Percentiles rank a stretch among this genome's conserved stretches.
Conservation (phyloP, 2,329 filamentous ascomycete species). For the Paecilomyces fulvus region DNA sequence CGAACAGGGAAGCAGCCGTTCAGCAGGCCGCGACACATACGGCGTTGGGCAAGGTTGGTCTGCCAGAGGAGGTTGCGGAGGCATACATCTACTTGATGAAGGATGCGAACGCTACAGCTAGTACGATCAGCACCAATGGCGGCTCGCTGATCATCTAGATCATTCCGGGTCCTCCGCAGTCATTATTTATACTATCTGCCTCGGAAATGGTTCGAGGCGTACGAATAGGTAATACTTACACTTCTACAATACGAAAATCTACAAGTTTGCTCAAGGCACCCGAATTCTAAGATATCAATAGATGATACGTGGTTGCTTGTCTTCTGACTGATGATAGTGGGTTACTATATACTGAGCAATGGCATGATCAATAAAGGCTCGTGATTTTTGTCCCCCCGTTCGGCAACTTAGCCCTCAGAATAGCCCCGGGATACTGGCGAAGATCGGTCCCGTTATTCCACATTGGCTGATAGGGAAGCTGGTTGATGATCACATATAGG, state of each 20-base stretch:
- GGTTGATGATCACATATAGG: slow-evolving; percentile 43
- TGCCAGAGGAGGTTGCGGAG: slow-evolving; percentile 38
- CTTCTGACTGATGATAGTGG: not conserved
- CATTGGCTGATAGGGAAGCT: slow-evolving; percentile 40
- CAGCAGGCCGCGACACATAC: slow-evolving; percentile 9
- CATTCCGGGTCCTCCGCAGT: too few species aligned
- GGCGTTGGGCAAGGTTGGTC: slow-evolving; percentile 26
- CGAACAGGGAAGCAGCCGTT: slow-evolving; percentile 13
- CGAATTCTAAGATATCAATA: not conserved
- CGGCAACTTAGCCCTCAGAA: slow-evolving; percentile 36
- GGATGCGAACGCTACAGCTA: slow-evolving; percentile 24
- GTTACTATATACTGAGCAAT: not conserved
- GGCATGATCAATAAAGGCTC: slow-evolving; percentile 2
- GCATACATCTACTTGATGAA: slow-evolving; percentile 40
- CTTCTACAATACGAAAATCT: too few species aligned
- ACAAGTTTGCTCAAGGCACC: not conserved
- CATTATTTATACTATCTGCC: too few species aligned
- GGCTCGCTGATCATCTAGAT: not conserved
- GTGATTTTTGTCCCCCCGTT: slow-evolving; percentile 33
- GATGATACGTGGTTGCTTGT: not conserved
- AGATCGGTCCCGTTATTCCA: slow-evolving; percentile 41
- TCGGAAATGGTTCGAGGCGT: too few species aligned
- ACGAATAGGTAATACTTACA: too few species aligned
- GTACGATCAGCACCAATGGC: slow-evolving; percentile 35
- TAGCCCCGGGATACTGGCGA: slow-evolving; percentile 36